Percentiles rank a stretch among this genome's conserved stretches.
These are phyloP conservation scores for Acacia melanoxylon DNA, from an alignment of 306 rosid species.

Conservation along the genomic window DNA sequence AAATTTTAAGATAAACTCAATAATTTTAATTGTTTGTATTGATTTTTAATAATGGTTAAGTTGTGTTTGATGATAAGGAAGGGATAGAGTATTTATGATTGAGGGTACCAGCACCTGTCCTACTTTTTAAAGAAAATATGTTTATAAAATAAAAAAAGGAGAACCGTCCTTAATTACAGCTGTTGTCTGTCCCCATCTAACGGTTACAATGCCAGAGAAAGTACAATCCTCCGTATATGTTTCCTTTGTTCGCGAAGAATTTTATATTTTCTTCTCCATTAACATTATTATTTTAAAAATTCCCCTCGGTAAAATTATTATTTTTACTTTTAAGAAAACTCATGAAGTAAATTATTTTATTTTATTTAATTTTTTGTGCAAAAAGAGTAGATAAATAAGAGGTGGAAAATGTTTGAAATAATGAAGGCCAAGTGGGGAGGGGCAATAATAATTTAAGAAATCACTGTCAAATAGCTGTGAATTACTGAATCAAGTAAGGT, in stretches of 20 bases:
- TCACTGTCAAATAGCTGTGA: conserved; percentile 35
- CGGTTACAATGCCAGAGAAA: conserved; percentile 31
- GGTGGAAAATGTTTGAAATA: neutral
- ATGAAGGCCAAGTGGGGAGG: neutral
- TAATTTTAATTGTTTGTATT: too few relatives aligned
- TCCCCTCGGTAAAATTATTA: neutral
- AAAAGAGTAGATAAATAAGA: neutral
- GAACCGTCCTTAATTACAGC: conserved; percentile 30
- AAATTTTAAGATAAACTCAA: too few relatives aligned
- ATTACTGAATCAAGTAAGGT: neutral
- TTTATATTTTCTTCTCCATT: neutral
- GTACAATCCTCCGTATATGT: conserved; percentile 39
- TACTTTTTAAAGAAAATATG: neutral
- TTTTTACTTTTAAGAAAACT: neutral
- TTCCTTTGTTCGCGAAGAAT: neutral
- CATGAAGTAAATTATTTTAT: too few relatives aligned
- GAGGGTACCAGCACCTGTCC: neutral
- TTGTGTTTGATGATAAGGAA: too few relatives aligned
- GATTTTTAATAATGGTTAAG: rapidly evolving
- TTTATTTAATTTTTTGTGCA: neutral
- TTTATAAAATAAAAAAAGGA: neutral
- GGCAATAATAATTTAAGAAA: conserved; percentile 13
- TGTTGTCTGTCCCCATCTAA: conserved; percentile 41
- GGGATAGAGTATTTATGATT: too few relatives aligned
- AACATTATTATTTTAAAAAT: neutral